Base-by-base conservation (phyloP, 352 stramenopile genomes). In the Peronospora belbahrii region DNA sequence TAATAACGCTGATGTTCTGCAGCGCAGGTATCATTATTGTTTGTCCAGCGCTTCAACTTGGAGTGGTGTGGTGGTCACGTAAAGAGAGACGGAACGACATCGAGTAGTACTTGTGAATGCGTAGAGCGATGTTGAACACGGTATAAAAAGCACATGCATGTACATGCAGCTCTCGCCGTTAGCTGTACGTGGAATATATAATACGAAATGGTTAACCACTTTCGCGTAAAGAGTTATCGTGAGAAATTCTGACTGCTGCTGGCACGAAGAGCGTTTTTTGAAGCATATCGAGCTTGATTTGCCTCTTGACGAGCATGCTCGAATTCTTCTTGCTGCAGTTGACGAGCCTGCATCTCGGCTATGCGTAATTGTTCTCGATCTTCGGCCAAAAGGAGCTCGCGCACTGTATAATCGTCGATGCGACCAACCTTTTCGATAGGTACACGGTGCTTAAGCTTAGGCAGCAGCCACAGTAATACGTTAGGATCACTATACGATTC, bases 321-420 rank as follows among this genome's bases (percentile, higher is more conserved):
- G 25, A 69, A 83, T 52, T 88, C 76, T 42, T 85, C 68, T 46
- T 88, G 70, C 35, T 88, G 77, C 13, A 88, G 39, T 20, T 61
- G 65, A 8, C 74, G 65, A 30, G 77, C 77, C 23, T 77, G 58
- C 14, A 66, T 65, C 51, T 88, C 77, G 4, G 77, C 72, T 59
- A 83, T 73, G 11, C 75, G 65, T 13, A 88, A 52, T 40, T 86
- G 74, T 41, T 88, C 80, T 14, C 74, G 75, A 30, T 92, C 80
- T 43, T 92, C 80, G 13, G 75, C 80, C 14, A 85, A 50, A 20
- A 88, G 73, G 6, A 92, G 56, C 54, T 88, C 75, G 6, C 72
- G 74, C 31, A 87, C 74, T 10, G 80, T 92, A 65, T 87, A 88
- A 45, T 88, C 77, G 33, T 92, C 80, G 38, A 92, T 92, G 19